Evolutionary conservation across 2,329 filamentous ascomycete species (phyloP).

Genomic region (Pseudofabraea citricarpa): DNA sequence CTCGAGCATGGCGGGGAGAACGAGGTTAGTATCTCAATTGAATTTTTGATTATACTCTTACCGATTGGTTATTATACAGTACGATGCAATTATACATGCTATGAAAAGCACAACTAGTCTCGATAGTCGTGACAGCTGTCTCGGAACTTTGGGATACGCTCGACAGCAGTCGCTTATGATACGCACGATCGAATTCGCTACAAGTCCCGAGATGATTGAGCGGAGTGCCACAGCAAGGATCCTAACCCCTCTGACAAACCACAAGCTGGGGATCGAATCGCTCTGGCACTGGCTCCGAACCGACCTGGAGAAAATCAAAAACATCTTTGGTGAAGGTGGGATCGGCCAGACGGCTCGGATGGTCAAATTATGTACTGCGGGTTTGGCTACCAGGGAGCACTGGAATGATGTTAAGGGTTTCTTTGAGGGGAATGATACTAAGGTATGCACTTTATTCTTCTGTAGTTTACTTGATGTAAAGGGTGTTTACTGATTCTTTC

Average conservation of each 20-base stretch:
- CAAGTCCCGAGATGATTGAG: slow-evolving; percentile 2
- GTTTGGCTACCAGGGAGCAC: slow-evolving; percentile 3
- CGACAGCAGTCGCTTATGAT: slow-evolving; percentile 1
- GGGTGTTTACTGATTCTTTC: neutral
- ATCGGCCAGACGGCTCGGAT: slow-evolving; percentile 1
- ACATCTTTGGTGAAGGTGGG: neutral
- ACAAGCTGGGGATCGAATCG: slow-evolving; percentile 4
- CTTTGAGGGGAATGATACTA: slow-evolving; percentile 7
- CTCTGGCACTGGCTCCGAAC: slow-evolving; percentile 9
- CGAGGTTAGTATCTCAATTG: slow-evolving; percentile 1
- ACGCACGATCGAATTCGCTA: slow-evolving; percentile 5
- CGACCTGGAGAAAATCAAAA: neutral
- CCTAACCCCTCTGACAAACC: neutral
- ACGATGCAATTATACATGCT: slow-evolving; percentile 2
- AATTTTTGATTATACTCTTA: neutral
- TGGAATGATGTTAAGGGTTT: slow-evolving; percentile 7
- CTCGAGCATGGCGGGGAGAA: slow-evolving; percentile 5
- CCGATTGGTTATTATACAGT: slow-evolving; percentile 1
- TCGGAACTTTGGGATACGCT: slow-evolving; percentile 3
- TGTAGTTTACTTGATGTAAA: neutral
- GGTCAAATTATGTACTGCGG: neutral
- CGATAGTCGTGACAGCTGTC: slow-evolving; percentile 4
- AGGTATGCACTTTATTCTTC: neutral
- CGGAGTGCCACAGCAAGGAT: slow-evolving; percentile 2
- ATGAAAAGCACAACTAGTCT: slow-evolving; percentile 1